Evolutionary conservation across 805 yeast genomes (phyloP).

Genomic region (Ogataea allantospora): DNA sequence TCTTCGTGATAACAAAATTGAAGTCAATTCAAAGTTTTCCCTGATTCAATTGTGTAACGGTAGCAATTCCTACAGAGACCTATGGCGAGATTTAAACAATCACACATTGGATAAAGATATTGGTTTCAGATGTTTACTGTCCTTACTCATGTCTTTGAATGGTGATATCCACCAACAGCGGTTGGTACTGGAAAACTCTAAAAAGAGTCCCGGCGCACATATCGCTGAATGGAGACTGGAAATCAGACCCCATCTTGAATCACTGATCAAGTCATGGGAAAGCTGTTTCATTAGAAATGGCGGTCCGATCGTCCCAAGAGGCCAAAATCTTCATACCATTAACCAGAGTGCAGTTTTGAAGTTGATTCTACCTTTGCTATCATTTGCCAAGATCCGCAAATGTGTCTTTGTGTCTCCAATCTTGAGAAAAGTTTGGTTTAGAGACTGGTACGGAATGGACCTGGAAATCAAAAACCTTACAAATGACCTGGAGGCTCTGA

Average conservation of each 20-base stretch:
- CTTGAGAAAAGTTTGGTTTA: constrained; percentile 56
- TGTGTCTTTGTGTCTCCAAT: constrained; percentile 62
- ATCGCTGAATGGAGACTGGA: constrained; percentile 66
- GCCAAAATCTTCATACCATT: constrained; percentile 47
- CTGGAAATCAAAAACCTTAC: constrained; percentile 44
- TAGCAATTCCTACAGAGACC: constrained; percentile 48
- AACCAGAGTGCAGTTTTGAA: constrained; percentile 56
- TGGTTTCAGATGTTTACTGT: constrained; percentile 49
- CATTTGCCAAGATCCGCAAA: constrained; percentile 65
- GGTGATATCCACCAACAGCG: constrained; percentile 61
- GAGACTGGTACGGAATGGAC: constrained; percentile 72
- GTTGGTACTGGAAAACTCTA: constrained; percentile 31
- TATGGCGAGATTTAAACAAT: constrained; percentile 48
- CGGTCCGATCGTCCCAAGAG: constrained; percentile 57
- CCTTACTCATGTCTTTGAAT: constrained; percentile 62
- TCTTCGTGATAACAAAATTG: constrained; percentile 37
- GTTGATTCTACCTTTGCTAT: constrained; percentile 62
- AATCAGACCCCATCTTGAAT: constrained; percentile 56
- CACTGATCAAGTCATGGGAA: constrained; percentile 68
- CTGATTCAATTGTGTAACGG: constrained; percentile 59
- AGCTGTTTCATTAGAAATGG: constrained; percentile 57
- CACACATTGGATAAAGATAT: constrained; percentile 38
- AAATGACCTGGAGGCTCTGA: constrained; percentile 58
- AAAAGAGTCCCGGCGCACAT: constrained; percentile 37
- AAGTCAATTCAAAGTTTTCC: constrained; percentile 51